Evolutionary conservation across 352 stramenopile genomes (phyloP), one percentile per base, ranked within the genome.

Genomic region (Phytophthora quininea): DNA sequence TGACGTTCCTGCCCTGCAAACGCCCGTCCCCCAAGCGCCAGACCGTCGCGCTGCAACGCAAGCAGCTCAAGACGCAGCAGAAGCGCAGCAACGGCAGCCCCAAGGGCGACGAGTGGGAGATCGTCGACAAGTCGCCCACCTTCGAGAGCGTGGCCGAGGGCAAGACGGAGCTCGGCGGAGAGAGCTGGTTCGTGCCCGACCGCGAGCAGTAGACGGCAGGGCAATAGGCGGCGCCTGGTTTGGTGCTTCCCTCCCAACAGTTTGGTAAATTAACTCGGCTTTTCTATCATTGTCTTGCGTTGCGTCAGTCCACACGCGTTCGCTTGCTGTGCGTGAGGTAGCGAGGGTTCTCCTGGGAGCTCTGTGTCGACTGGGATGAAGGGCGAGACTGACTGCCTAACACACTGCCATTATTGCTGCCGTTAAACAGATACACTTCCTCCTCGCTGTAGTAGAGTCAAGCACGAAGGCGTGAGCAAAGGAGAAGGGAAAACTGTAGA

Each of bases 111-210:
- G 84, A 91, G 49, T 93, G 84, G 84, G 88, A 85, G 38, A 79
- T 93, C 15, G 69, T 93, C 24, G 80, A 93, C 76, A 91, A 89
- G 74, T 93, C 84, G 4, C 84, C 84, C 27, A 93, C 84, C 8
- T 91, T 86, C 59, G 80, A 90, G 60, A 83, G 75, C 50, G 63
- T 88, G 4, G 66, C 51, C 30, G 64, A 83, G 27, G 69, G 77
- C 63, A 80, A 70, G 59, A 62, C 64, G 32, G 74, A 86, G 37
- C 63, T 84, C n/a, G 73, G 70, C 37, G 77, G 67, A 51, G 79
- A 84, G 65, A 86, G 79, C 66, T 88, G 80, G 80, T 86, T 88
- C 48, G 71, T 82, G 58, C 71, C 79, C 45, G 71, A 82, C n/a
- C 52, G 32, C 6, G 70, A 71, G 62, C 51, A 76, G 57, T 69